Conservation (phyloP, 495 filamentous ascomycete genomes). For the Aspergillus panamensis region DNA sequence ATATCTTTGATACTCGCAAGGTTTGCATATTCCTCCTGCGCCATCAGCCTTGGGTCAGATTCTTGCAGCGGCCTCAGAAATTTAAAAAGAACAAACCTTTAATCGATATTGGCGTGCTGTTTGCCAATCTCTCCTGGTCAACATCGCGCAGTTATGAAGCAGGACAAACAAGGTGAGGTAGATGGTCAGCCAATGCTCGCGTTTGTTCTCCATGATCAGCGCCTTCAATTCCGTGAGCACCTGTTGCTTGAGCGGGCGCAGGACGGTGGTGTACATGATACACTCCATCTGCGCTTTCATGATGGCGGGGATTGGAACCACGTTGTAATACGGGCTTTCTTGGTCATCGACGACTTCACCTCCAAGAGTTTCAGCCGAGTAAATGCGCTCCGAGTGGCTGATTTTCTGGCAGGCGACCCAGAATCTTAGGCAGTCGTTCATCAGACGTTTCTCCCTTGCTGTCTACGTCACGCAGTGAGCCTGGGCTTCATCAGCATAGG, state of each 20-base stretch:
- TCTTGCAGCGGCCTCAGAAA: neutral
- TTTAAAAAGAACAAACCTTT: conserved; percentile 8
- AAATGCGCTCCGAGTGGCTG: conserved; percentile 13
- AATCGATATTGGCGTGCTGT: conserved; percentile 12
- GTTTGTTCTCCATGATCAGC: conserved; percentile 16
- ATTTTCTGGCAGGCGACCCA: conserved; percentile 16
- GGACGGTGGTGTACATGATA: conserved; percentile 16
- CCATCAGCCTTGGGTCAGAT: conserved; percentile 2
- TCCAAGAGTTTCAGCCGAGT: conserved; percentile 6
- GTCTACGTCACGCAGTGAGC: conserved; percentile 8
- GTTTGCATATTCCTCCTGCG: conserved; percentile 13
- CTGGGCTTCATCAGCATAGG: neutral
- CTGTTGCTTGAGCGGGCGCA: conserved; percentile 9
- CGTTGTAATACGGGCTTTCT: conserved; percentile 6
- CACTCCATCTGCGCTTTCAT: conserved; percentile 19
- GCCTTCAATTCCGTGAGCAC: conserved; percentile 11
- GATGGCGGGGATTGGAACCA: conserved; percentile 12
- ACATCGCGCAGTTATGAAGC: conserved; percentile 13
- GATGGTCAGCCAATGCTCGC: conserved; percentile 18
- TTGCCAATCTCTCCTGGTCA: conserved; percentile 15
- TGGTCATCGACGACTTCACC: conserved; percentile 8
- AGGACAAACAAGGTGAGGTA: conserved; percentile 14
- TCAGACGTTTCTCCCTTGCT: conserved; percentile 9
- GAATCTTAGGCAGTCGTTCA: conserved; percentile 11
- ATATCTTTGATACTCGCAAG: conserved; percentile 11